Evolutionary conservation across 1,284 basidiomycete species (phyloP), one percentile per base, ranked within the genome.

Genomic region (Porogramme epimiltina): DNA sequence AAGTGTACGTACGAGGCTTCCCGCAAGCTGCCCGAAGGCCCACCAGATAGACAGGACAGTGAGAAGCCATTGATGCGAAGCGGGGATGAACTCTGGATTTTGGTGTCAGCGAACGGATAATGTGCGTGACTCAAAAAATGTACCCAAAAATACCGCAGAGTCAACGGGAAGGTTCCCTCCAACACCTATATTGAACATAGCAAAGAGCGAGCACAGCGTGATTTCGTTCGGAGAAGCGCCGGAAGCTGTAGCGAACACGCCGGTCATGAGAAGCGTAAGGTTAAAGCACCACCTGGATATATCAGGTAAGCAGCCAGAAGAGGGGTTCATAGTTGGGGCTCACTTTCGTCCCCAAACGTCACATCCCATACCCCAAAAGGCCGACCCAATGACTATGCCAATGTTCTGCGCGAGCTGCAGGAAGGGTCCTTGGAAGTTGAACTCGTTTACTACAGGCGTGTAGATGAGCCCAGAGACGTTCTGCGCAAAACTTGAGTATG

Each of bases 141-240:
- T 50, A 89, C 88, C 85, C 13, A 92, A 75, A 63, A 90, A 89
- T 44, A 92, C 84, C 0, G 88, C 84, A 15, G 87, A 87, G 65
- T 93, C 90, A 5, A 93, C 88, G 0, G 90, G 85, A 41, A 87
- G 66, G 61, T 89, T 89, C n/a, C 84, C 84, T 31, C 80, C 90
- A 2, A 84, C 88, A 2, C 86, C 85, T 4, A 86, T 67, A 2
- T 81, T 81, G 73, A 81, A 81, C 2, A 81, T 69, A 0, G 83
- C 78, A 0, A 77, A 70, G 31, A 87, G 70, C 0, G 79, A 74
- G 45, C 77, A 79, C 16, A 89, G 70, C 0, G 79, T 70, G 33
- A 78, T 56, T 45, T 68, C 80, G 55, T 81, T 78, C 0, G 79
- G 76, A 0, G 85, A 81, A 1, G 73, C 84, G n/a, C 84, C 84